A percentile compares a stretch with the other conserved stretches of the same genome.
These are phyloP conservation scores for Alternaria gaisen DNA, from an alignment of 2,329 filamentous ascomycete genomes.

Conservation along the genomic window DNA sequence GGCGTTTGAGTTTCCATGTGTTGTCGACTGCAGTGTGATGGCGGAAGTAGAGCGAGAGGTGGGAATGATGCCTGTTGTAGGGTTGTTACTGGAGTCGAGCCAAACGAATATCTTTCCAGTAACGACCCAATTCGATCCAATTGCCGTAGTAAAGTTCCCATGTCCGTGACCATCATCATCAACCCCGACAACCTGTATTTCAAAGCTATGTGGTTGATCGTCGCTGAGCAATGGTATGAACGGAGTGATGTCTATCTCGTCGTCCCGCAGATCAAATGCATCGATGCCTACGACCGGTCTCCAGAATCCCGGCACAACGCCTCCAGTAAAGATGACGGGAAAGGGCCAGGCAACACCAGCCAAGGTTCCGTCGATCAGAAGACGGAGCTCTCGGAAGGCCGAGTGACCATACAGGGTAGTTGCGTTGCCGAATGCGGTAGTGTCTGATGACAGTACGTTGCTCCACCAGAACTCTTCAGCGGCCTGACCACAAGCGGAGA, in stretches of 20 bases:
- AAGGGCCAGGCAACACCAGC: slow-evolving; percentile 84
- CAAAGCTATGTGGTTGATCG: slow-evolving; percentile 70
- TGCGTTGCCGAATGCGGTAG: slow-evolving; percentile 65
- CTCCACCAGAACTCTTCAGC: slow-evolving; percentile 87
- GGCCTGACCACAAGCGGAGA: slow-evolving; percentile 80
- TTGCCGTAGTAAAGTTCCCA: slow-evolving; percentile 62
- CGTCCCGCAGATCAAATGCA: slow-evolving; percentile 79
- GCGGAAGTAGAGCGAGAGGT: slow-evolving; percentile 54
- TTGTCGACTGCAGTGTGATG: slow-evolving; percentile 61
- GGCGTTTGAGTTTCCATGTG: slow-evolving; percentile 60
- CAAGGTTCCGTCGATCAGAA: slow-evolving; percentile 75
- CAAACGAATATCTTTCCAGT: slow-evolving; percentile 85
- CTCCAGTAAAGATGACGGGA: slow-evolving; percentile 83
- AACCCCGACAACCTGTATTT: slow-evolving; percentile 72
- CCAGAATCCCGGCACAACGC: slow-evolving; percentile 79
- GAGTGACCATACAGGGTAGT: slow-evolving; percentile 72
- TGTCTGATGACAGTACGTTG: slow-evolving; percentile 73
- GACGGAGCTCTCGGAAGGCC: slow-evolving; percentile 80
- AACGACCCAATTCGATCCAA: slow-evolving; percentile 76
- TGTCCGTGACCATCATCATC: slow-evolving; percentile 62
- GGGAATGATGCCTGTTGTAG: slow-evolving; percentile 61
- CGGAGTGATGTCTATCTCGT: slow-evolving; percentile 83
- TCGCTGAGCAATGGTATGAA: slow-evolving; percentile 76
- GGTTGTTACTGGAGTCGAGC: slow-evolving; percentile 62
- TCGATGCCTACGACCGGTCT: slow-evolving; percentile 80